These are phyloP conservation scores for Myriosclerotinia scirpicola DNA, from an alignment of 2,329 filamentous ascomycete genomes.

Conservation along the genomic window DNA sequence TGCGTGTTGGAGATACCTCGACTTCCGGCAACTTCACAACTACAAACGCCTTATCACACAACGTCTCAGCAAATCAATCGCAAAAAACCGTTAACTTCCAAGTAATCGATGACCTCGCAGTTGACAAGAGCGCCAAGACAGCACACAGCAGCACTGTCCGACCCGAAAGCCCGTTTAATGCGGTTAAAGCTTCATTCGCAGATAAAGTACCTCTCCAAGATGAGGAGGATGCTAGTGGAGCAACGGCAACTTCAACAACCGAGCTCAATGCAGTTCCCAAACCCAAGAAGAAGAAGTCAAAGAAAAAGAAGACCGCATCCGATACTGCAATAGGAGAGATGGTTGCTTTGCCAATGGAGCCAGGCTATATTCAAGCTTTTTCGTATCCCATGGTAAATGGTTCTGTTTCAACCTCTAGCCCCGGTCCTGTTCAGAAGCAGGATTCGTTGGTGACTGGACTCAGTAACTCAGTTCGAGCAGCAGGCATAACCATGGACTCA, in stretches of 20 bases:
- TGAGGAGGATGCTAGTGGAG: too few relatives aligned
- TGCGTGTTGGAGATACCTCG: background rate
- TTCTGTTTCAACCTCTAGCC: background rate
- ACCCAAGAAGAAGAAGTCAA: background rate
- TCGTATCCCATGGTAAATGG: background rate
- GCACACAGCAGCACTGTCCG: background rate
- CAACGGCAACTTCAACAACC: too few relatives aligned
- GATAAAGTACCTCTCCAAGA: background rate
- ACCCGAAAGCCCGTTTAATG: too few relatives aligned
- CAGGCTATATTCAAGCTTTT: background rate
- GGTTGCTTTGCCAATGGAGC: background rate
- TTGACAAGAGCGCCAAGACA: background rate
- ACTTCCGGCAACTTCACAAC: too few relatives aligned
- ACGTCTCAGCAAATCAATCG: background rate
- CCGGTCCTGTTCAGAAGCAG: background rate
- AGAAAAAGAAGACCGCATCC: background rate
- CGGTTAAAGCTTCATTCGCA: background rate
- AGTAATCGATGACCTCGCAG: too few relatives aligned
- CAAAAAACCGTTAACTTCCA: too few relatives aligned
- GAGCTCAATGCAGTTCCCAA: background rate
- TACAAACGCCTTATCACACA: background rate
- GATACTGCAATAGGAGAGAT: background rate
- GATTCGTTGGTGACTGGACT: background rate
- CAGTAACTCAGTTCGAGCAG: too few relatives aligned
- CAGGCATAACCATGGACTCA: too few relatives aligned